phyloP scores from a whole-genome alignment of 805 yeast genomes.

The Maudiozyma saulgeensis region DNA sequence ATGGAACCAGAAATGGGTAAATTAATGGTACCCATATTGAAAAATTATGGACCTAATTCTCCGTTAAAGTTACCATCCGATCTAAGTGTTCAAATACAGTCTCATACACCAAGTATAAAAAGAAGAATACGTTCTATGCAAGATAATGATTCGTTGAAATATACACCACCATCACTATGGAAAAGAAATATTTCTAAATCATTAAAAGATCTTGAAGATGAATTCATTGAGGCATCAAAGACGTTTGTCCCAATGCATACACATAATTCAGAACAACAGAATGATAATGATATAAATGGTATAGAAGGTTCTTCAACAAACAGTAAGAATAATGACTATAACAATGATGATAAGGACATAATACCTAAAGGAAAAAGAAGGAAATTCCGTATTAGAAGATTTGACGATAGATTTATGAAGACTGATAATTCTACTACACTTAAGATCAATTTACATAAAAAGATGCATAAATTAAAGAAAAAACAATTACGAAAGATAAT shows the following conservation, averaged over 20 bases:
- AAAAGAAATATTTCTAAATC: constrained; percentile 20
- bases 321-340: background rate
- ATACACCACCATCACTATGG: constrained; percentile 21
- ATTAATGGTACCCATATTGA: constrained; percentile 2
- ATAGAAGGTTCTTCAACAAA: background rate
- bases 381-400: constrained; percentile 5
- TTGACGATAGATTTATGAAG: background rate
- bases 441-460: constrained; percentile 17
- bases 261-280: no score
- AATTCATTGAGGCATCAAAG: constrained; percentile 16
- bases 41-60: constrained; percentile 25
- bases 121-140: background rate
- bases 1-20: background rate
- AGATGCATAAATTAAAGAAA: constrained; percentile 18
- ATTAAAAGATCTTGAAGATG: constrained; percentile 23
- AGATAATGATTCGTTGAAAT: constrained; percentile 7
- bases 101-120: background rate
- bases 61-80: constrained; percentile 26
- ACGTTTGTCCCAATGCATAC: constrained; percentile 3
- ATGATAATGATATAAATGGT: no score
- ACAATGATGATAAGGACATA: background rate
- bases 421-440: background rate
- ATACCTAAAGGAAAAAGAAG: constrained; percentile 9
- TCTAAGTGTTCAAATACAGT: constrained; percentile 28
- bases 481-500: constrained; percentile 14